Conservation (phyloP, 2,329 filamentous ascomycete species). For the Stagonosporopsis rhizophila region DNA sequence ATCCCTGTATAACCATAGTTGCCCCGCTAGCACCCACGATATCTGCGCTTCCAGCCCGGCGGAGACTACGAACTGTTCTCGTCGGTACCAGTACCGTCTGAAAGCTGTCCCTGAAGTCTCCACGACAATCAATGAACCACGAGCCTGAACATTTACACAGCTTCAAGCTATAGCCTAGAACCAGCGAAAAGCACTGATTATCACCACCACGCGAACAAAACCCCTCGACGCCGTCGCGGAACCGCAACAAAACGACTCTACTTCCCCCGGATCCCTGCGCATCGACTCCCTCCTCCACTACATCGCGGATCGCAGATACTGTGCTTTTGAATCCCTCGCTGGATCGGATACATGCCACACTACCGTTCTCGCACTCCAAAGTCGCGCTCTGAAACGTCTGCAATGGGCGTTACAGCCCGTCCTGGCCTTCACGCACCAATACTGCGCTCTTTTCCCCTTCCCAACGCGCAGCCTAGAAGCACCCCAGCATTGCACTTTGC, state of each 20-base stretch:
- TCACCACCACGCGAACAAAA: background rate
- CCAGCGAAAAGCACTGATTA: background rate
- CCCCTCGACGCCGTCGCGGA: background rate
- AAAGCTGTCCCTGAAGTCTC: too few relatives aligned
- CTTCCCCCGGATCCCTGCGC: background rate
- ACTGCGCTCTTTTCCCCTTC: background rate
- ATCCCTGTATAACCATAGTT: background rate
- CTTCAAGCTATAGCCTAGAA: too few relatives aligned
- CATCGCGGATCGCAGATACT: background rate
- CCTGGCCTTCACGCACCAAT: background rate
- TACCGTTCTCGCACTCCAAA: background rate
- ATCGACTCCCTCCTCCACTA: background rate
- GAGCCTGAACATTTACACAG: too few relatives aligned
- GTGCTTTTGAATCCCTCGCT: background rate
- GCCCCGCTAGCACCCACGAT: background rate
- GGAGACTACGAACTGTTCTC: background rate
- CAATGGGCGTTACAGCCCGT: background rate
- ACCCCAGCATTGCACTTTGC: conserved; percentile 22
- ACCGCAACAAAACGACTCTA: background rate
- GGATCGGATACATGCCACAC: background rate
- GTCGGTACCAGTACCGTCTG: background rate
- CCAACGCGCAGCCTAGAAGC: background rate
- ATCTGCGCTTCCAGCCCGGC: background rate
- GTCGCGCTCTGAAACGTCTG: background rate
- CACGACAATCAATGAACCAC: background rate